Conservation (phyloP, 495 filamentous ascomycete species). For the Oidiodendron maius region DNA sequence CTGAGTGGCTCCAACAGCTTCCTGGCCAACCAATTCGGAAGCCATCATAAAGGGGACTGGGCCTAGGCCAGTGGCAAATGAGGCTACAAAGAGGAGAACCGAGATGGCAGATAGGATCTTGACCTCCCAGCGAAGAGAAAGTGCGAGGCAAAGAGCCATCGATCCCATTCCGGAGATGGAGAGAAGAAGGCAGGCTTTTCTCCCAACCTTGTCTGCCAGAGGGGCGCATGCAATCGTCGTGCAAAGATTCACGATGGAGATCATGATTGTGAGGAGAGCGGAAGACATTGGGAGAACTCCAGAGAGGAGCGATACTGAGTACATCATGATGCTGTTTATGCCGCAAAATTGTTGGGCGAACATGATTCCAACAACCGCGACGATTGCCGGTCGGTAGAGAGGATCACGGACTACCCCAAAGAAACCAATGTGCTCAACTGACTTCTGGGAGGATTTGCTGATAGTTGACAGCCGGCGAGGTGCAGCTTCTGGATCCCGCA, state of each 20-base stretch:
- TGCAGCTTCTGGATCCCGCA: constrained; percentile 23
- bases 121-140: constrained; percentile 64
- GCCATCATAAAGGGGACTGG: constrained; percentile 93
- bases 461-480: constrained; percentile 35
- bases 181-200: constrained; percentile 73
- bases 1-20: constrained; percentile 86
- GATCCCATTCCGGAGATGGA: constrained; percentile 80
- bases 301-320: constrained; percentile 82
- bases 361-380: constrained; percentile 89
- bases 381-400: constrained; percentile 65
- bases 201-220: constrained; percentile 77
- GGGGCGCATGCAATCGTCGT: constrained; percentile 76
- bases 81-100: constrained; percentile 76
- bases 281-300: constrained; percentile 71
- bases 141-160: constrained; percentile 64
- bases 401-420: constrained; percentile 57
- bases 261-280: constrained; percentile 72
- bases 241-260: constrained; percentile 80
- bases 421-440: constrained; percentile 54
- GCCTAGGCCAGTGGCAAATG: constrained; percentile 86
- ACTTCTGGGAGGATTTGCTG: constrained; percentile 29
- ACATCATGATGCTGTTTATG: constrained; percentile 98
- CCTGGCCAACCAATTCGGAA: constrained; percentile 78
- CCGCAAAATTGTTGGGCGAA: constrained; percentile 85
- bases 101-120: constrained; percentile 72